Base-by-base conservation (phyloP, 768 basidiomycete genomes). In the Leccinum uliginosum region DNA sequence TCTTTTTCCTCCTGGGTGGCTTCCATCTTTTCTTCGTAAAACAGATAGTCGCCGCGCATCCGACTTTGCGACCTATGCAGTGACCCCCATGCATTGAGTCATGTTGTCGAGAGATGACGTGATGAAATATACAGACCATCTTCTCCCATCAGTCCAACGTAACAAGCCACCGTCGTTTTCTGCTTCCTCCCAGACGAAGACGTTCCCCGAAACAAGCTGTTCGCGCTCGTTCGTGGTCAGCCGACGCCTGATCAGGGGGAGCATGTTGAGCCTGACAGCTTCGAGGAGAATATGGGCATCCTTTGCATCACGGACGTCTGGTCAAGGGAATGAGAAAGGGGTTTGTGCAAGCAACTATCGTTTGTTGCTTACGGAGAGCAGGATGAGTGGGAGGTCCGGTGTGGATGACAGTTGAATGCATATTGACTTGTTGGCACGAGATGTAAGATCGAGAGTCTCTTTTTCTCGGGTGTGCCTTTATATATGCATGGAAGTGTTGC, bases 131-230 rank as follows among this genome's bases (percentile, higher is more conserved):
- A 58, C 74, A 48, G 68, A 84, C 89, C 89, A 91, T 73, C 89
- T 76, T 60, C 87, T 77, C 14, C 89, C 89, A 66, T 91, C 89
- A 17, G 89, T 91, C 89, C 89, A 91, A 24, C 89, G 79, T 56
- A 90, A 75, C 7, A 71, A 53, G 7, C 83, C 84, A 50, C 85
- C 86, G 50, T 89, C 89, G 51, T 80, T 77, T 61, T 87, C 88
- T 4, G 87, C 86, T 68, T 91, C 89, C 63, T 91, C 89, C 89
- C 89, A 91, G 38, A 91, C 89, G 63, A 89, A 91, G 43, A 91
- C 81, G 58, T 90, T 87, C 2, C 89, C 89, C 51, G 87, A 87
- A 38, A 68, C 67, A 5, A 91, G 75, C 43, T 85, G 82, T 32
- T 88, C 87, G 45, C 89, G 76, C 67, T 91, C 89, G 57, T 74